These are phyloP conservation scores for Fusarium sp. DNA, from an alignment of 2,329 filamentous ascomycete species.

Conservation along the genomic window DNA sequence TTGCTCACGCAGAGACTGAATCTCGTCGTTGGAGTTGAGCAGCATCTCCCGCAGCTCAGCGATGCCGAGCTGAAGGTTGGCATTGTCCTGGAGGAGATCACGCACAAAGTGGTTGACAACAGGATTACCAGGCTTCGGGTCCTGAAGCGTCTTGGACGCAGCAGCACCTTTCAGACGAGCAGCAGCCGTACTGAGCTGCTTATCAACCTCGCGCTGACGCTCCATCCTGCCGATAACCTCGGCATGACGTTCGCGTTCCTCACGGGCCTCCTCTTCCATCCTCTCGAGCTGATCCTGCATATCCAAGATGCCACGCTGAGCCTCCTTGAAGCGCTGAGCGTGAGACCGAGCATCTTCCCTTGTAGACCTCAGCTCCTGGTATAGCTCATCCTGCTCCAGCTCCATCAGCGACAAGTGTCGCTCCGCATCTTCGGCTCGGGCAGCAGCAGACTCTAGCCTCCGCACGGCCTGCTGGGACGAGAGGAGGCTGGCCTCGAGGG, in stretches of 20 bases:
- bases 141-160: constrained; percentile 73
- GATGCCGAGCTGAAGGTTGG: constrained; percentile 91
- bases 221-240: constrained; percentile 89
- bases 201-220: constrained; percentile 83
- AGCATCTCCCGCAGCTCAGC: constrained; percentile 92
- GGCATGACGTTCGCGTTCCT: constrained; percentile 84
- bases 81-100: constrained; percentile 95
- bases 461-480: constrained; percentile 83
- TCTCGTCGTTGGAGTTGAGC: constrained; percentile 92
- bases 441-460: constrained; percentile 78
- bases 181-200: constrained; percentile 82
- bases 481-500: constrained; percentile 80
- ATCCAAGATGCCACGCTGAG: constrained; percentile 81
- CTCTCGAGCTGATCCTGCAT: constrained; percentile 89
- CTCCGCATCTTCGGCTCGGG: constrained; percentile 83
- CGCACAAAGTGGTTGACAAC: constrained; percentile 97
- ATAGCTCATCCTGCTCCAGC: constrained; percentile 80
- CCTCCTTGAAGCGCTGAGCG: constrained; percentile 84
- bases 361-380: constrained; percentile 73
- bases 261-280: constrained; percentile 85
- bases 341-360: constrained; percentile 83
- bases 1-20: constrained; percentile 86
- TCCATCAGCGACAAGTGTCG: constrained; percentile 83
- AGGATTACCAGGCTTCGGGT: constrained; percentile 69
- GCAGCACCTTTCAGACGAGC: constrained; percentile 85